Evolutionary conservation across 2,329 filamentous ascomycete species (phyloP), one percentile per base, ranked within the genome.

Genomic region (Tolypocladium tundrense): DNA sequence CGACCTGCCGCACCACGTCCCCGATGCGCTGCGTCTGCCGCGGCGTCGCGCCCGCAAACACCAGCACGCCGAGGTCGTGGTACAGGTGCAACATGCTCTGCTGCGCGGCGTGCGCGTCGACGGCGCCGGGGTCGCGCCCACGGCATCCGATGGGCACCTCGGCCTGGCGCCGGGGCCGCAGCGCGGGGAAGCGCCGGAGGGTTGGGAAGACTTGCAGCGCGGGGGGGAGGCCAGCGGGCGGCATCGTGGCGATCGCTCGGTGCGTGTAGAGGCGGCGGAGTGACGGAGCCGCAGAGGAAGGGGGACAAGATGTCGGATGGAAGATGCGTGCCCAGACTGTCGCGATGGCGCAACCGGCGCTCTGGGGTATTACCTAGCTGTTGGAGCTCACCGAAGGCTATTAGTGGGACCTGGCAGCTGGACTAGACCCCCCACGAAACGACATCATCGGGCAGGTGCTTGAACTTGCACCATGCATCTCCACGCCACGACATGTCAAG

Each of bases 41-140:
- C 2, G 58, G 55, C 9, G 58, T 59, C 7, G 66, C 63, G 1
- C 70, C 70, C 6, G 65, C 65, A 55, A 64, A 73, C 14, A 67
- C 64, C 21, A 72, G 45, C 2, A 70, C 65, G 3, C 71, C 71
- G 0, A 71, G 62, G 53, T 72, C 70, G 24, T 70, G 62, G 54
- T 71, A 72, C 4, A 71, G 19, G 37, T 63, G 61, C 24, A 57
- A 57, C 14, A 63, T 42, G 52, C 50, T 53, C 14, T 33, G 39
- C 43, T 53, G 51, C 4, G 45, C 13, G 8, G 35, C 50, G 16
- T 6, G 31, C 33, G 48, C 35, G 31, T 53, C 41, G 6, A 35
- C 16, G 48, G 57, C 8, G 13, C 10, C 14, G 51, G 58, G 7
- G 9, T 21, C 37, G 24, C 51, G 41, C 16, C 51, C 58, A 9